These are phyloP conservation scores for Colletotrichum paranaense DNA, from an alignment of 2,329 filamentous ascomycete species.

Conservation along the genomic window DNA sequence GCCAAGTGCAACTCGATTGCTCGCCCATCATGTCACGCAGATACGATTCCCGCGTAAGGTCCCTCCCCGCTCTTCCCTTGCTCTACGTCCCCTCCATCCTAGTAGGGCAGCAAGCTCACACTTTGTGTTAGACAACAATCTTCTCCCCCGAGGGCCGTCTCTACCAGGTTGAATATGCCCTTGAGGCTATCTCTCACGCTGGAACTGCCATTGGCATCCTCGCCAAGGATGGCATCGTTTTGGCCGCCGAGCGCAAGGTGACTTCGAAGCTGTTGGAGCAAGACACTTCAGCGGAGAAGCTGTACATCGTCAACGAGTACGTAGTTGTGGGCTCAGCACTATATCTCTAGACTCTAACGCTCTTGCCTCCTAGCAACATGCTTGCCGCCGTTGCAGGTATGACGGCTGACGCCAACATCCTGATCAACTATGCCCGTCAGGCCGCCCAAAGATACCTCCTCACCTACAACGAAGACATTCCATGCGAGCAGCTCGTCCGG, in stretches of 20 bases:
- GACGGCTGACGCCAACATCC: constrained; percentile 99
- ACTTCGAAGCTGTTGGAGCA: constrained; percentile 99
- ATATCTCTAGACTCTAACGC: background rate
- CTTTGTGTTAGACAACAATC: constrained; percentile 85
- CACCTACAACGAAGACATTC: constrained; percentile 99
- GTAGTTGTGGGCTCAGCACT: constrained; percentile 43
- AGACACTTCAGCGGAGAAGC: constrained; percentile 99
- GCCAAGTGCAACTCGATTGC: background rate
- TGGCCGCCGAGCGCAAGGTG: constrained; percentile 98
- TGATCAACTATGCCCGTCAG: constrained; percentile 99
- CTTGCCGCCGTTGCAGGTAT: constrained; percentile 99
- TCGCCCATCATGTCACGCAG: constrained; percentile 84
- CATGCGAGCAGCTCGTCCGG: constrained; percentile 97
- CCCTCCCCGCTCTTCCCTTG: constrained; percentile 38
- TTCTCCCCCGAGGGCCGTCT: constrained; percentile 99
- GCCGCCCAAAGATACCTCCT: constrained; percentile 96
- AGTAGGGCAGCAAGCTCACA: constrained; percentile 37
- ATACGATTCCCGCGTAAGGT: constrained; percentile 92
- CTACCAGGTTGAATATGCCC: constrained; percentile 99
- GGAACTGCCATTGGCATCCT: constrained; percentile 97
- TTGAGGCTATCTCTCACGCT: constrained; percentile 98
- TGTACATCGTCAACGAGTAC: constrained; percentile 98
- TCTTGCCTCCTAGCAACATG: constrained; percentile 84
- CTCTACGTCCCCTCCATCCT: constrained; percentile 35
- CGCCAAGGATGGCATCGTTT: constrained; percentile 97